Conservation (phyloP, 768 basidiomycete genomes). For the Termitomyces sp. region DNA sequence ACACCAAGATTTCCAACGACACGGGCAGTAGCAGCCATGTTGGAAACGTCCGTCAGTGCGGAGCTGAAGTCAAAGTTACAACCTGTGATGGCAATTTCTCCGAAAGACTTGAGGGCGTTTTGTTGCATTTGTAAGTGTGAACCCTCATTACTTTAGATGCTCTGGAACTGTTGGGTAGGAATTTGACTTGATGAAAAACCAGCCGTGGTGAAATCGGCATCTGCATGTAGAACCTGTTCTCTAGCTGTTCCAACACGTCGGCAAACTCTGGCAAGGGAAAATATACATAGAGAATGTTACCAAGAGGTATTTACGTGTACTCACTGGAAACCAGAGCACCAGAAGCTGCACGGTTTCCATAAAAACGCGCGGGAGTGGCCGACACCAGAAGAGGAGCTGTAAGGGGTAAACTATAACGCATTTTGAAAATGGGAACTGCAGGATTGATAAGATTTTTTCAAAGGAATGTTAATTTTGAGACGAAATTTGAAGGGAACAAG, state of each 20-base stretch:
- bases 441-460: slow-evolving; percentile 39
- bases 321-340: slow-evolving; percentile 60
- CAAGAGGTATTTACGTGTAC: slow-evolving; percentile 22
- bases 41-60: slow-evolving; percentile 60
- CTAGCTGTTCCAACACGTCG: slow-evolving; percentile 70
- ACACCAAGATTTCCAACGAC: slow-evolving; percentile 77
- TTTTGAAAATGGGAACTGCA: slow-evolving; percentile 31
- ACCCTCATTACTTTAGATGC: slow-evolving; percentile 60
- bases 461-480: slow-evolving; percentile 33
- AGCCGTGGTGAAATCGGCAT: slow-evolving; percentile 58
- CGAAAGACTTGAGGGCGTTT: slow-evolving; percentile 51
- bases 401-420: slow-evolving; percentile 48
- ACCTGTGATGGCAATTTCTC: slow-evolving; percentile 46
- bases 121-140: slow-evolving; percentile 56
- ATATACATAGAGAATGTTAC: no score
- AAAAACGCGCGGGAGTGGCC: slow-evolving; percentile 46
- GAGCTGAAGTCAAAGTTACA: slow-evolving; percentile 71
- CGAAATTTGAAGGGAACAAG: slow-evolving; percentile 38
- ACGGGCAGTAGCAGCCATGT: slow-evolving; percentile 71
- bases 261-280: slow-evolving; percentile 58
- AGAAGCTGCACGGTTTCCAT: slow-evolving; percentile 37
- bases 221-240: slow-evolving; percentile 65
- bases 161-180: slow-evolving; percentile 57
- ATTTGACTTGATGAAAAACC: slow-evolving; percentile 57
- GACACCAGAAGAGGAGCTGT: slow-evolving; percentile 42